phyloP scores from a whole-genome alignment of 1,284 basidiomycete genomes.

The Pseudozyma thailandica region DNA sequence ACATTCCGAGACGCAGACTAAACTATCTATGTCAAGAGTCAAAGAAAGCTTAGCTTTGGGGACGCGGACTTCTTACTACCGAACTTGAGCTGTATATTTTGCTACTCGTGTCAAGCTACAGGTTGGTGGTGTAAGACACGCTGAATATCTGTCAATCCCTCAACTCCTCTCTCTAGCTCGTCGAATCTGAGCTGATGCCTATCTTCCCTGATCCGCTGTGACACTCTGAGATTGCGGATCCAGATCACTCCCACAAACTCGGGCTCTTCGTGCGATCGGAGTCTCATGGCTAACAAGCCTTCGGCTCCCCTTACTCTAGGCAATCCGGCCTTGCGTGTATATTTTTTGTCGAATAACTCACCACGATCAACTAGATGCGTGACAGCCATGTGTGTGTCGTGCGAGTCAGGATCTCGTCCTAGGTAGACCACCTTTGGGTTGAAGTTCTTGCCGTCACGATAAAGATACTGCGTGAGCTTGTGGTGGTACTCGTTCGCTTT shows the following conservation, averaged over 20 bases:
- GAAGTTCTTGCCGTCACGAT: neutral
- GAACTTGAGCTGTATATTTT: neutral
- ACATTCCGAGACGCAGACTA: too few relatives aligned
- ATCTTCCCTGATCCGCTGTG: neutral
- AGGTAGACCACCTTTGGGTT: conserved; percentile 4
- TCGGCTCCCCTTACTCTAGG: neutral
- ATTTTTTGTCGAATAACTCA: too few relatives aligned
- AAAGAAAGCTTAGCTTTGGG: too few relatives aligned
- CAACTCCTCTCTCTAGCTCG: neutral
- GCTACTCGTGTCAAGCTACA: neutral
- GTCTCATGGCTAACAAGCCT: conserved; percentile 11
- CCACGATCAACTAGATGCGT: neutral
- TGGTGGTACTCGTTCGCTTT: neutral
- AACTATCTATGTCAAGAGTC: too few relatives aligned
- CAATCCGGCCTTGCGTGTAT: neutral
- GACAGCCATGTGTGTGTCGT: neutral
- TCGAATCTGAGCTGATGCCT: neutral
- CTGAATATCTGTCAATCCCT: neutral
- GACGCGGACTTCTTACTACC: too few relatives aligned
- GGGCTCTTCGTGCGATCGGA: conserved; percentile 3
- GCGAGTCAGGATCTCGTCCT: neutral
- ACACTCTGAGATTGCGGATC: neutral
- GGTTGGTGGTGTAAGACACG: neutral
- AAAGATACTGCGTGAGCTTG: conserved; percentile 1
- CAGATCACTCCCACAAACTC: conserved; percentile 11